These are phyloP conservation scores for Cardamine resedifolia DNA, from an alignment of 345 rosid species.

Conservation along the genomic window DNA sequence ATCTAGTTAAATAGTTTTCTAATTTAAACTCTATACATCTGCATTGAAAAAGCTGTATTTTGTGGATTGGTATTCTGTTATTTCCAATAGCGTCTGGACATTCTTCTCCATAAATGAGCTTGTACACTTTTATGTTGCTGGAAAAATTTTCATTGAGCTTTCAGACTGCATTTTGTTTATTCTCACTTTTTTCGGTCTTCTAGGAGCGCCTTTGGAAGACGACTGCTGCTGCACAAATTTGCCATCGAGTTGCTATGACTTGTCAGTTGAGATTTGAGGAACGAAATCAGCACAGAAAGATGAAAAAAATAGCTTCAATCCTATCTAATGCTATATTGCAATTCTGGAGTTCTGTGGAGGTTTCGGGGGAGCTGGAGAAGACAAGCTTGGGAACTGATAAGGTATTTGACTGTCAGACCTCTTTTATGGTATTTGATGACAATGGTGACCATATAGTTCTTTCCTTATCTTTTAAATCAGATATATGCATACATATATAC, in stretches of 20 bases:
- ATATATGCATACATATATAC: not conserved
- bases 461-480: constrained; percentile 9
- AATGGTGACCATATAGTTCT: constrained; percentile 2
- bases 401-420: constrained; percentile 33
- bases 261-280: constrained; percentile 61
- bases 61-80: constrained; percentile 6
- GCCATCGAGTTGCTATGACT: constrained; percentile 64
- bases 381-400: constrained; percentile 26
- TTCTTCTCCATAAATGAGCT: not conserved
- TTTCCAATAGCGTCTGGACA: constrained; percentile 3
- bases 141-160: not conserved
- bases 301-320: constrained; percentile 59
- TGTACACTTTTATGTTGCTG: constrained; percentile 24
- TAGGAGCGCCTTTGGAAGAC: constrained; percentile 99
- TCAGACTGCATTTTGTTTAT: constrained; percentile 5
- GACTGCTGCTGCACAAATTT: constrained; percentile 94
- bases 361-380: constrained; percentile 43
- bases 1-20: constrained; percentile 17
- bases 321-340: constrained; percentile 82
- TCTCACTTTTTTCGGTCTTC: constrained; percentile 17
- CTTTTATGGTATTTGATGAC: constrained; percentile 19
- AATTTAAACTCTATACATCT: constrained; percentile 8
- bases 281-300: constrained; percentile 49
- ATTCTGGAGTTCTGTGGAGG: constrained; percentile 80
- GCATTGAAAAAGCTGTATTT: constrained; percentile 25